Evolutionary conservation across 2,329 filamentous ascomycete genomes (phyloP).

Genomic region (Nannizziopsis arthrosporioides): DNA sequence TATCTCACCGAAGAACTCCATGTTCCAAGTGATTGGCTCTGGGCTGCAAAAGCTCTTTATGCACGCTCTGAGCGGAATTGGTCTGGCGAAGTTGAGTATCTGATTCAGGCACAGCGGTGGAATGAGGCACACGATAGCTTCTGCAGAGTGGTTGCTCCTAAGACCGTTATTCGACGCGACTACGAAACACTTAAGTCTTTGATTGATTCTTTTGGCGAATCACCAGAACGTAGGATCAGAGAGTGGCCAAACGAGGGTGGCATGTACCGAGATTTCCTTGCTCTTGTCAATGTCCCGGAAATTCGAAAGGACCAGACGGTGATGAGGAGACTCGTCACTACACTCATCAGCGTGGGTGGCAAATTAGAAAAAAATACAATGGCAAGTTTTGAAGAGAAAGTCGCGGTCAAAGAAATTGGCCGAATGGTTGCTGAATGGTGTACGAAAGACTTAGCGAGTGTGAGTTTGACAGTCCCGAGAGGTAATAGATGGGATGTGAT

Average conservation of each 20-base stretch:
- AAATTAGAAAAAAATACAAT: constrained; percentile 29
- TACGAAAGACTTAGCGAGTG: constrained; percentile 48
- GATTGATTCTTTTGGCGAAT: constrained; percentile 57
- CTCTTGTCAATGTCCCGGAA: constrained; percentile 34
- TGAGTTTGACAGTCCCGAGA: constrained; percentile 28
- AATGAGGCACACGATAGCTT: constrained; percentile 77
- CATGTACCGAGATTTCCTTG: constrained; percentile 58
- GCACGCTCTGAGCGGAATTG: constrained; percentile 63
- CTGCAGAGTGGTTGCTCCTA: constrained; percentile 66
- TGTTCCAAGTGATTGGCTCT: constrained; percentile 69
- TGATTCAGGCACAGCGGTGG: constrained; percentile 65
- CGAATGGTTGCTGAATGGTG: constrained; percentile 58
- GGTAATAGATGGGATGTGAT: neutral
- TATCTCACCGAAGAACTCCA: constrained; percentile 53
- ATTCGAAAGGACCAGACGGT: constrained; percentile 33
- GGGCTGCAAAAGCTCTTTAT: constrained; percentile 72
- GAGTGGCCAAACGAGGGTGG: constrained; percentile 71
- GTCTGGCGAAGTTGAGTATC: constrained; percentile 60
- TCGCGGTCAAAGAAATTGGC: constrained; percentile 74
- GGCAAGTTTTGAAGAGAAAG: constrained; percentile 47
- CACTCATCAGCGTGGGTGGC: constrained; percentile 34
- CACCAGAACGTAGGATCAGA: constrained; percentile 48
- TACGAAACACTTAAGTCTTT: constrained; percentile 58
- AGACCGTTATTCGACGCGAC: constrained; percentile 69
- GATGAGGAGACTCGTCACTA: constrained; percentile 37